These are phyloP conservation scores for Neonectria coccinea DNA, from an alignment of 2,329 filamentous ascomycete genomes.

Conservation along the genomic window DNA sequence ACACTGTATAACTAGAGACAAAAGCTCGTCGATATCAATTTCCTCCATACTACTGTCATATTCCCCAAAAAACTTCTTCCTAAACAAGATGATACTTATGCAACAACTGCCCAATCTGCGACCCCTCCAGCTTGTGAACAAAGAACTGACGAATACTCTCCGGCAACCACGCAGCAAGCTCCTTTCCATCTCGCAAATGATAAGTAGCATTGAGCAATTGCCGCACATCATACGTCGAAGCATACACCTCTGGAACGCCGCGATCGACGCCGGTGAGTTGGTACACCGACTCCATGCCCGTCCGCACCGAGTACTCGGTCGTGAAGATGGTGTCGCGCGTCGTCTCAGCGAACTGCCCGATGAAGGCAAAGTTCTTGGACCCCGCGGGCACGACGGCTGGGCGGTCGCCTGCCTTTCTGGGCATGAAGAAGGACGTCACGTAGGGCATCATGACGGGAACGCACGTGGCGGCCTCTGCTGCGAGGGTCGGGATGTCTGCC, in stretches of 20 bases:
- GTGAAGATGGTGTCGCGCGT: constrained; percentile 37
- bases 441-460: constrained; percentile 34
- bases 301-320: constrained; percentile 51
- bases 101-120: constrained; percentile 29
- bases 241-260: constrained; percentile 29
- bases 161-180: constrained; percentile 25
- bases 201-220: constrained; percentile 18
- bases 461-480: constrained; percentile 26
- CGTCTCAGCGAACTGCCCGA: constrained; percentile 32
- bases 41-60: too few relatives aligned
- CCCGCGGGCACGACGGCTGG: constrained; percentile 21
- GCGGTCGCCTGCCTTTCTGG: constrained; percentile 26
- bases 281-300: constrained; percentile 54
- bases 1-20: background rate
- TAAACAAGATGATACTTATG: constrained; percentile 30
- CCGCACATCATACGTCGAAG: constrained; percentile 29
- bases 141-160: constrained; percentile 23
- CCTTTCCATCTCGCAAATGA: constrained; percentile 28
- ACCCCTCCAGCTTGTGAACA: constrained; percentile 18
- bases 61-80: background rate
- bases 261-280: constrained; percentile 31
- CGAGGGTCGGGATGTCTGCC: constrained; percentile 25
- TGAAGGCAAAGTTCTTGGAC: constrained; percentile 31
- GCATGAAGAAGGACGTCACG: constrained; percentile 33
- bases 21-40: background rate